Evolutionary conservation across 2,329 filamentous ascomycete genomes (phyloP), one percentile per base, ranked within the genome.

Genomic region (Fusarium paranaense): DNA sequence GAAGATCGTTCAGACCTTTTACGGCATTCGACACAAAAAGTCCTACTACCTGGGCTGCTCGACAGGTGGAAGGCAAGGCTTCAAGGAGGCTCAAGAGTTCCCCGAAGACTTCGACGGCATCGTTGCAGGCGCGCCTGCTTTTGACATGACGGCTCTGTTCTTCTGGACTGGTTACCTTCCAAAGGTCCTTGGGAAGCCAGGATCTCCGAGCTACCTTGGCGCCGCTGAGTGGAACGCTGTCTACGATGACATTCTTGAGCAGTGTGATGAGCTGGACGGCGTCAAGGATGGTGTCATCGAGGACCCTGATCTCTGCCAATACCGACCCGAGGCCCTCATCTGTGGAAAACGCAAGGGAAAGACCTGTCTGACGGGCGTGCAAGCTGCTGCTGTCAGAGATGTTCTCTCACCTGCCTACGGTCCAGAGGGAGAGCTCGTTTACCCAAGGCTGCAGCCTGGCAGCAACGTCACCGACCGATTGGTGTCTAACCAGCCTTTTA

Each of bases 31-130:
- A 0, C 79, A 82, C 1, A 79, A 80, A 2, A 86, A 86, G 69
- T 85, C 84, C 2, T 91, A 91, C 79, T 90, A 87, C 74, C 78
- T 86, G 4, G 90, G 90, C 25, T 91, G 90, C 77, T 90, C 88
- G 0, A 87, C 88, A 0, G 90, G 90, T 18, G 89, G 90, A 1
- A 83, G 89, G 1, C 88, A 91, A 80, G 90, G 88, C 10, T 81
- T 89, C 37, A 87, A 87, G 67, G 85, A 86, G 25, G 85, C 87
- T 0, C 85, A 91, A 74, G 76, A 82, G 22, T 90, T 86, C 72
- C 88, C 89, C 0, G 82, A 87, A 1, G 88, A 90, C 70, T 90
- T 90, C 64, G 88, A 91, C 64, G 85, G 86, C 35, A 81, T 82
- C 3, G 80, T 84, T 1, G 81, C 82, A 16, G 85, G 85, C 11